Conservation (phyloP, 2,329 filamentous ascomycete species). For the Aureobasidium sp. region DNA sequence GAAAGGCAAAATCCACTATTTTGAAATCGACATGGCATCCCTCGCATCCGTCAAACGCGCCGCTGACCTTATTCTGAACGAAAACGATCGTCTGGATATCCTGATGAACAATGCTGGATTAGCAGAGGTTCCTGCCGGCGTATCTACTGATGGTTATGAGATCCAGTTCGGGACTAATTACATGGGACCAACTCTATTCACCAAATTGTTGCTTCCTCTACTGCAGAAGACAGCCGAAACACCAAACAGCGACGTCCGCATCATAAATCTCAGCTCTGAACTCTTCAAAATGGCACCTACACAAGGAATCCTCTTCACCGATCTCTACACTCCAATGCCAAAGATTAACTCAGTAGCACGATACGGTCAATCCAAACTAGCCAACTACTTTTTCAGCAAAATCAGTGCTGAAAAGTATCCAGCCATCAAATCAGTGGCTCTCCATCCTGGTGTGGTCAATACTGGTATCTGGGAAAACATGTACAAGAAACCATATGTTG, state of each 20-base stretch:
- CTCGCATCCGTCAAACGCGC: slow-evolving; percentile 55
- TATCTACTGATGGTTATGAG: slow-evolving; percentile 37
- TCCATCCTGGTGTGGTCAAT: slow-evolving; percentile 48
- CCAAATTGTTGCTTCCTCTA: slow-evolving; percentile 32
- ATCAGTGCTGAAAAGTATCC: slow-evolving; percentile 46
- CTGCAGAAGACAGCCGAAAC: slow-evolving; percentile 29
- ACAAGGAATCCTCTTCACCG: slow-evolving; percentile 30
- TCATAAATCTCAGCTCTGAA: slow-evolving; percentile 34
- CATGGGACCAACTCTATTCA: slow-evolving; percentile 37
- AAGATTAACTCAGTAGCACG: slow-evolving; percentile 32
- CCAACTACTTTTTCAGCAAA: slow-evolving; percentile 50
- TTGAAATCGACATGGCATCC: slow-evolving; percentile 58
- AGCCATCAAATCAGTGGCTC: slow-evolving; percentile 37
- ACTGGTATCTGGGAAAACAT: slow-evolving; percentile 39
- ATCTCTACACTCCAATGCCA: slow-evolving; percentile 31
- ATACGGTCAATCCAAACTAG: slow-evolving; percentile 55
- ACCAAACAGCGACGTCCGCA: slow-evolving; percentile 29
- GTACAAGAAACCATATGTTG: slow-evolving; percentile 24
- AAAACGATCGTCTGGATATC: slow-evolving; percentile 32
- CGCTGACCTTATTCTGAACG: slow-evolving; percentile 41
- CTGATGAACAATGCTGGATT: slow-evolving; percentile 36
- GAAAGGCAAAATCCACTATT: slow-evolving; percentile 41
- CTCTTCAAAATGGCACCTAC: slow-evolving; percentile 27
- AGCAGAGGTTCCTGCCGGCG: slow-evolving; percentile 29
- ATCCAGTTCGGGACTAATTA: slow-evolving; percentile 39